Evolutionary conservation across 225 moss, liverwort and hornwort species (phyloP).

Genomic region (Sphagnum tenellum): DNA sequence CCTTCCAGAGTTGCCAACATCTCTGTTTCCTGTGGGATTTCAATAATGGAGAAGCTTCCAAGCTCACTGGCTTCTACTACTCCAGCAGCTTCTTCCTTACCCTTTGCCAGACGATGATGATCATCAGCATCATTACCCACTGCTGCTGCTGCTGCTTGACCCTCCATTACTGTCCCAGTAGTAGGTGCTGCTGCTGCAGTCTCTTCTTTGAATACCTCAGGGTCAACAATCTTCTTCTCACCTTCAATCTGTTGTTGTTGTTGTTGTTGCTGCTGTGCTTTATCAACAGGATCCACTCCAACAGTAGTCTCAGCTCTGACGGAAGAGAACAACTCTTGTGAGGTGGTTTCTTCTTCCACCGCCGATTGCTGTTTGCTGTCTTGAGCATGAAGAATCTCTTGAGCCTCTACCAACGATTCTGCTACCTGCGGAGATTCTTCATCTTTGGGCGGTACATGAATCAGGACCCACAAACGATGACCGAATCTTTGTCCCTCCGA

Average conservation of each 20-base stretch:
- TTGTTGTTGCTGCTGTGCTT: too few relatives aligned
- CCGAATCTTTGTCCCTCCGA: slow-evolving; percentile 68
- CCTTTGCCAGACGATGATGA: slow-evolving; percentile 16
- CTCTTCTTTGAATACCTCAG: slow-evolving; percentile 3
- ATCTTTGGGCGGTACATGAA: slow-evolving; percentile 41
- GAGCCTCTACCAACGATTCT: slow-evolving; percentile 18
- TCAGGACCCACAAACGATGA: slow-evolving; percentile 89
- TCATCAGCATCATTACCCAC: not conserved
- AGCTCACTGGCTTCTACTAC: slow-evolving; percentile 63
- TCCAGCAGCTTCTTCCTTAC: slow-evolving; percentile 23
- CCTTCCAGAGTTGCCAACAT: slow-evolving; percentile 46
- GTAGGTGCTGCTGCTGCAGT: not conserved
- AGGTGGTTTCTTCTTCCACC: too few relatives aligned
- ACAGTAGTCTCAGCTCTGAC: too few relatives aligned
- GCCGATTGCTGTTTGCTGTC: not conserved
- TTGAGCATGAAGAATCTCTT: not conserved
- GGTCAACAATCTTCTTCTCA: not conserved
- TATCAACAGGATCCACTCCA: too few relatives aligned
- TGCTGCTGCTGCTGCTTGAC: not conserved
- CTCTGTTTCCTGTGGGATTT: slow-evolving; percentile 43
- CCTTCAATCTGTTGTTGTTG: too few relatives aligned
- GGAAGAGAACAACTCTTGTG: too few relatives aligned
- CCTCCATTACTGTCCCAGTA: slow-evolving; percentile 17
- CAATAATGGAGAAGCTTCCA: slow-evolving; percentile 85
- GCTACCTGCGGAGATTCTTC: slow-evolving; percentile 51